phyloP scores from a whole-genome alignment of 2,329 filamentous ascomycete genomes.

The Fusarium nematophilum region DNA sequence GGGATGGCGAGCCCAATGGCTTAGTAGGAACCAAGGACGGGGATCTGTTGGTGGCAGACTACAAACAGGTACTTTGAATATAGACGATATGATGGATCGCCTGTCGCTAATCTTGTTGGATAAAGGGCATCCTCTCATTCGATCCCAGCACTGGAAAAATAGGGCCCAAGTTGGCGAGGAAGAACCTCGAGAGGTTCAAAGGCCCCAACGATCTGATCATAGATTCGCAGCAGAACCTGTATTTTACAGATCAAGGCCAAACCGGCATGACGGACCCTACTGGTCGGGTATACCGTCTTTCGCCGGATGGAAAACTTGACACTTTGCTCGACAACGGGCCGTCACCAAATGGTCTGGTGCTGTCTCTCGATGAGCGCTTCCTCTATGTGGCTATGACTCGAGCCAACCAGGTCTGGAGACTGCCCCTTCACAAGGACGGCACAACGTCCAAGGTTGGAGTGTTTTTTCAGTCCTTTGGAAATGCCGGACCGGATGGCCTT shows the following conservation, averaged over 20 bases:
- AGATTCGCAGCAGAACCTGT: slow-evolving; percentile 51
- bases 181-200: slow-evolving; percentile 57
- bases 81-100: neutral
- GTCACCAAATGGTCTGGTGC: slow-evolving; percentile 53
- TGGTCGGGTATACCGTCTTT: slow-evolving; percentile 53
- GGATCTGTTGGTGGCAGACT: slow-evolving; percentile 52
- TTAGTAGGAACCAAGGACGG: slow-evolving; percentile 49
- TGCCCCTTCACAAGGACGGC: slow-evolving; percentile 53
- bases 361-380: slow-evolving; percentile 53
- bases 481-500: slow-evolving; percentile 53
- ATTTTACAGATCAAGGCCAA: slow-evolving; percentile 59
- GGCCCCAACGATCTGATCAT: slow-evolving; percentile 56
- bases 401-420: slow-evolving; percentile 55
- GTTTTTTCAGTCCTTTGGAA: slow-evolving; percentile 56
- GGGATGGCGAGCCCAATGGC: slow-evolving; percentile 56
- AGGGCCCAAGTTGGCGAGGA: slow-evolving; percentile 47
- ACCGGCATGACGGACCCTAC: slow-evolving; percentile 56
- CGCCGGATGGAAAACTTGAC: slow-evolving; percentile 50
- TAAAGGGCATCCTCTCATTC: slow-evolving; percentile 53
- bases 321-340: slow-evolving; percentile 51
- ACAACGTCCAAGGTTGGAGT: slow-evolving; percentile 52
- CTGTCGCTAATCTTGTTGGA: neutral
- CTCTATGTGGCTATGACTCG: slow-evolving; percentile 55
- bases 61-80: slow-evolving; percentile 51
- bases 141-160: slow-evolving; percentile 46